Conservation (phyloP, 306 rosid species). For the Dalbergia cochinchinensis region DNA sequence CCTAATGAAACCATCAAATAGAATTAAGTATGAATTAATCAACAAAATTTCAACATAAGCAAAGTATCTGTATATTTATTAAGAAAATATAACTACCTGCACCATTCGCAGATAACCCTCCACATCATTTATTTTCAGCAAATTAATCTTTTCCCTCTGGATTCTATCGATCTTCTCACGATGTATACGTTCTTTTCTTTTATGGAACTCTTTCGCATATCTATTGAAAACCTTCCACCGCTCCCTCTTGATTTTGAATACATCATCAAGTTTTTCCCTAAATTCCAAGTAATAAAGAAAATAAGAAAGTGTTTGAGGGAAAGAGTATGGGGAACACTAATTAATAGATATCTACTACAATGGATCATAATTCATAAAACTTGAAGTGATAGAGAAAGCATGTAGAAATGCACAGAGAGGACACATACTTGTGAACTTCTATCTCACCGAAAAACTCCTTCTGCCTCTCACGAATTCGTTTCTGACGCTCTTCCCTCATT, state of each 20-base stretch:
- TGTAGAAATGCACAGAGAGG: constrained; percentile 10
- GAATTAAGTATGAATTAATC: too few species aligned
- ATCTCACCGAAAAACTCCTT: constrained; percentile 96
- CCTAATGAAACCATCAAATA: constrained; percentile 57
- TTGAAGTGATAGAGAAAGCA: neutral
- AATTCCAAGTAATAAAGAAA: constrained; percentile 50
- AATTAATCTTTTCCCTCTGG: constrained; percentile 98
- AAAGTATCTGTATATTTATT: neutral
- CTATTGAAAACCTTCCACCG: constrained; percentile 93
- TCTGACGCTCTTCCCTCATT: constrained; percentile 99
- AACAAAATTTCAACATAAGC: too few species aligned
- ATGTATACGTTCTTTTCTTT: constrained; percentile 95
- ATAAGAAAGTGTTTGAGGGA: constrained; percentile 39
- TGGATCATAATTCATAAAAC: constrained; percentile 6
- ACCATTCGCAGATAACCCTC: constrained; percentile 99
- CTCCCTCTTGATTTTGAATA: constrained; percentile 87
- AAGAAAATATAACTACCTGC: constrained; percentile 68
- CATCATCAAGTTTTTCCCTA: constrained; percentile 97
- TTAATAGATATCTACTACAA: constrained; percentile 1
- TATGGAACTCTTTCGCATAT: constrained; percentile 93
- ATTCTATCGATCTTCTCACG: constrained; percentile 98
- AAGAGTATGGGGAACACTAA: constrained; percentile 1
- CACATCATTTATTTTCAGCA: constrained; percentile 96
- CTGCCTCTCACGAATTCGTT: constrained; percentile 98
- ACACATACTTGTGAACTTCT: constrained; percentile 98